Evolutionary conservation across 768 basidiomycete genomes (phyloP).

Genomic region (Leccinum longicurvipes): DNA sequence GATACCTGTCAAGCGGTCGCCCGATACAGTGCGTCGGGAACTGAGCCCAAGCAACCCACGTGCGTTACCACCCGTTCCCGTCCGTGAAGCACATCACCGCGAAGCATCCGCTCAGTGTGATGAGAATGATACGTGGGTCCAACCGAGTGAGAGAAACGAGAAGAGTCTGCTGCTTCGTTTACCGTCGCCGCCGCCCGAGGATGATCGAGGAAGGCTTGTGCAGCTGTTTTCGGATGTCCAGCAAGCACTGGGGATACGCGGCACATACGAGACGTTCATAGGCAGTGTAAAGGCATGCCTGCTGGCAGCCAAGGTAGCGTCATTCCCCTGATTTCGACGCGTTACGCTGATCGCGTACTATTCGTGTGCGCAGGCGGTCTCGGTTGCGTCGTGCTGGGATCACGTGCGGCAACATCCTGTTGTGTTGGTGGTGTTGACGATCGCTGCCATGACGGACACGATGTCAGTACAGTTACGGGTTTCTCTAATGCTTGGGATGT

Average conservation of each 20-base stretch:
- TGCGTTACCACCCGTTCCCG: conserved; percentile 17
- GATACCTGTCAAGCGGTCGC: conserved; percentile 21
- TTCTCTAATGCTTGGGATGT: conserved; percentile 36
- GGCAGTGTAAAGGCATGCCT: conserved; percentile 35
- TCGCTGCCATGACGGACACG: conserved; percentile 44
- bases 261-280: conserved; percentile 20
- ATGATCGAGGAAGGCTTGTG: neutral
- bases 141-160: conserved; percentile 1
- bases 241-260: conserved; percentile 4
- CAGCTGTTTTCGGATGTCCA: neutral
- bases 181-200: conserved; percentile 3
- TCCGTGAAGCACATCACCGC: neutral
- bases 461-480: conserved; percentile 39
- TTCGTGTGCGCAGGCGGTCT: conserved; percentile 20
- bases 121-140: neutral
- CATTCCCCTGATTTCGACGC: neutral
- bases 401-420: conserved; percentile 24
- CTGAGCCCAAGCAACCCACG: conserved; percentile 6
- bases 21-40: conserved; percentile 11
- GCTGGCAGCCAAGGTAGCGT: conserved; percentile 35
- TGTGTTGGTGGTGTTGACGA: conserved; percentile 27
- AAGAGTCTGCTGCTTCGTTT: conserved; percentile 20
- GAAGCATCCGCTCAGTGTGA: conserved; percentile 4
- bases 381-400: conserved; percentile 20
- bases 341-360: neutral